Base-by-base conservation (phyloP, 2,329 filamentous ascomycete genomes). In the Epichloe amarillans region DNA sequence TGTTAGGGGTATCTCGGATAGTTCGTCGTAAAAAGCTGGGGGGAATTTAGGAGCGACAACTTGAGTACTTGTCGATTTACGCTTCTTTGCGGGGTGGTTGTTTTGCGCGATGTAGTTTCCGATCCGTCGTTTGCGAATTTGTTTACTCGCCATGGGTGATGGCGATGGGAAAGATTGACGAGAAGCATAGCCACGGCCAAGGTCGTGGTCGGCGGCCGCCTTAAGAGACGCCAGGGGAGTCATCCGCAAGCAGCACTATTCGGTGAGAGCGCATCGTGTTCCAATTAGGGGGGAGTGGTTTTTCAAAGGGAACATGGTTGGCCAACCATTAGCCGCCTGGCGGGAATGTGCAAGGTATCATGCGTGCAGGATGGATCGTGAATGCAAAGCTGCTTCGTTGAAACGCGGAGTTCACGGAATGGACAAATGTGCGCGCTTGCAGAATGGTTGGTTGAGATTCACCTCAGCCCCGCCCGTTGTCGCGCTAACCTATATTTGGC, bases 1-100 rank as follows among this genome's bases (percentile, higher is more conserved):
- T 23, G 59, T 62, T 26, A 64, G 53, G 52, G 52, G 59, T 19
- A 62, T 50, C 42, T 60, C 55, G 12, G 61, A 60, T 33, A 65
- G 48, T 4, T 54, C 55, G 41, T 63, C 59, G 51, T 55, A 64
- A 47, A 64, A 66, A 42, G 54, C 48, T 6, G 59, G 58, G 59
- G 58, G 14, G 61, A 52, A 39, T 57, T 60, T 42, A 52, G 59
- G 19, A 41, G 26, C 38, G 15, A 33, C 10, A 17, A n/a, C 11
- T 35, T 5, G 26, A 35, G 4, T 21, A 8, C 17, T 38, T 19
- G 12, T 38, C 15, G 2, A 12, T 10, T 37, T 45, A 3, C 40
- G 30, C 23, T 44, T 44, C 23, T 50, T 44, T 30, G 33, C 48
- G 7, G 43, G 30, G 39, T 1, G 35, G 15, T 40, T 3, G 37